Conservation (phyloP, 1,139 yeast species). For the Saccharomyces hybrid region DNA sequence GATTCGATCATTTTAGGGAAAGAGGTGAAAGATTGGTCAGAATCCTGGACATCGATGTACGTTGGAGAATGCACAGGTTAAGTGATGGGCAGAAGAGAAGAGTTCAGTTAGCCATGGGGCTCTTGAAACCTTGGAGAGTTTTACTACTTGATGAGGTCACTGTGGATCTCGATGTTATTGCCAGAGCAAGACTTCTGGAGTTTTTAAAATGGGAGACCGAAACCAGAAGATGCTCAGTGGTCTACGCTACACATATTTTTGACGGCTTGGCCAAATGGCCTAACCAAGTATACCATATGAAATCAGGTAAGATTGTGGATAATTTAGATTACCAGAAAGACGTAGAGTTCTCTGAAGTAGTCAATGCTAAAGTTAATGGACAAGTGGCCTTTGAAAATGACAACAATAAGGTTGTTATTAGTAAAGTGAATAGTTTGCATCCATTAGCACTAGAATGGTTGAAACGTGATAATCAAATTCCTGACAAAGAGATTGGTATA, state of each 20-base stretch:
- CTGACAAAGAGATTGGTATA: not conserved
- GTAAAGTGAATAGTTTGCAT: slow-evolving; percentile 50
- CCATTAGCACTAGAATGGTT: slow-evolving; percentile 69
- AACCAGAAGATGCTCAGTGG: slow-evolving; percentile 56
- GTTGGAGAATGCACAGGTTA: slow-evolving; percentile 87
- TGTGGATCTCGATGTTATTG: slow-evolving; percentile 89
- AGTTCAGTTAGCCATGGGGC: slow-evolving; percentile 90
- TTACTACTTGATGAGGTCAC: slow-evolving; percentile 89
- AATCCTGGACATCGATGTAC: slow-evolving; percentile 73
- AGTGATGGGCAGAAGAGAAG: slow-evolving; percentile 94
- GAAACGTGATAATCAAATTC: slow-evolving; percentile 35
- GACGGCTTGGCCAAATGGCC: slow-evolving; percentile 94
- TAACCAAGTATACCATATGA: slow-evolving; percentile 71
- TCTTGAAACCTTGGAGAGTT: slow-evolving; percentile 82
- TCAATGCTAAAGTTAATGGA: slow-evolving; percentile 15
- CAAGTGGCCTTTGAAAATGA: slow-evolving; percentile 9
- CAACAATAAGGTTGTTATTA: slow-evolving; percentile 31
- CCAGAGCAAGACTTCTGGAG: slow-evolving; percentile 62
- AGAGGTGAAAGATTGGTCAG: slow-evolving; percentile 70
- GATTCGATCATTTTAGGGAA: slow-evolving; percentile 66
- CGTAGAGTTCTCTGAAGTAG: slow-evolving; percentile 27
- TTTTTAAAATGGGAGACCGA: slow-evolving; percentile 68
- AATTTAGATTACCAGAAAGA: slow-evolving; percentile 30
- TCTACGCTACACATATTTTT: slow-evolving; percentile 94
- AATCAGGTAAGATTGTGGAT: slow-evolving; percentile 48